Conservation (phyloP, 495 filamentous ascomycete genomes). For the Xeromyces bisporus region DNA sequence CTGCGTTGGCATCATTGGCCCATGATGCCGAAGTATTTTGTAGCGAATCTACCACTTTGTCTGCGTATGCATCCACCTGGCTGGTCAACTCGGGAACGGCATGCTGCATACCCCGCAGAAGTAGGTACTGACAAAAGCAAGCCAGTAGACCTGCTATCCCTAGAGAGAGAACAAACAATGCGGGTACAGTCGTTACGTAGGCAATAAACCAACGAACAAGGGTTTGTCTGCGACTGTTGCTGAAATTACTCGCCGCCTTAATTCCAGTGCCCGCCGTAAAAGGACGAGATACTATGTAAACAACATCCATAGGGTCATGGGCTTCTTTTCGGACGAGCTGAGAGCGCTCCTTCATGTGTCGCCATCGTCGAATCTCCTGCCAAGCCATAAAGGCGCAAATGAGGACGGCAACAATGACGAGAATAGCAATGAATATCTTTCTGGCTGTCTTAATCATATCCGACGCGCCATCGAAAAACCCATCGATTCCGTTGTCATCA, state of each 20-base stretch:
- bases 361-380: conserved; percentile 65
- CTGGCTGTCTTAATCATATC: conserved; percentile 43
- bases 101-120: conserved; percentile 55
- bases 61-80: conserved; percentile 69
- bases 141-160: conserved; percentile 71
- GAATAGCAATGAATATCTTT: conserved; percentile 54
- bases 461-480: conserved; percentile 64
- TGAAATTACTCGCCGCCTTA: conserved; percentile 51
- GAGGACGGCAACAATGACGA: conserved; percentile 51
- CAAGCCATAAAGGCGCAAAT: conserved; percentile 63
- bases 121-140: conserved; percentile 69
- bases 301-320: conserved; percentile 69
- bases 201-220: conserved; percentile 71
- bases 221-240: conserved; percentile 46
- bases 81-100: conserved; percentile 57
- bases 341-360: conserved; percentile 49
- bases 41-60: conserved; percentile 55
- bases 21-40: conserved; percentile 59
- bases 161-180: conserved; percentile 73
- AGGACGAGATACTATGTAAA: conserved; percentile 74
- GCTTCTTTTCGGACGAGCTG: conserved; percentile 45
- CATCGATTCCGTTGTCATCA: conserved; percentile 61
- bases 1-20: conserved; percentile 59
- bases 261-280: conserved; percentile 55
- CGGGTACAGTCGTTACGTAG: conserved; percentile 70